Evolutionary conservation across 768 basidiomycete species (phyloP).

Genomic region (Hericium rajendrae): DNA sequence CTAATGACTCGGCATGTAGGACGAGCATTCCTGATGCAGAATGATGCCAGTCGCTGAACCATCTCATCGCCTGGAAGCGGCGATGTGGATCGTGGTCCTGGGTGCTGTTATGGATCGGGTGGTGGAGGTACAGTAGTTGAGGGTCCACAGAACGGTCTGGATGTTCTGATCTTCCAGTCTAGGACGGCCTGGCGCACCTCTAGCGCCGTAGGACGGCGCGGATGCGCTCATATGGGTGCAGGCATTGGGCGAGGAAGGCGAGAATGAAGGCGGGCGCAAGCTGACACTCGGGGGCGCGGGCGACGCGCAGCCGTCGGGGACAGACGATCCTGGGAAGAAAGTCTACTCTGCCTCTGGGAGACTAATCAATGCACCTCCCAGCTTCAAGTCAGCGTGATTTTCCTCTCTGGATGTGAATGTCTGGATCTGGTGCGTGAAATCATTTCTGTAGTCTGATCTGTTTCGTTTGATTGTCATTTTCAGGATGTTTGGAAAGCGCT

Average conservation of each 20-base stretch:
- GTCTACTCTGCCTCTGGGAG: too few relatives aligned
- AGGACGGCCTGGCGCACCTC: conserved; percentile 35
- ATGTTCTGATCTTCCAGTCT: conserved; percentile 77
- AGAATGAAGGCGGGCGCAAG: conserved; percentile 2
- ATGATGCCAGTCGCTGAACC: conserved; percentile 91
- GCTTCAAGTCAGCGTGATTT: conserved; percentile 90
- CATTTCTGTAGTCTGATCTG: not conserved
- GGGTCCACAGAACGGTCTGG: conserved; percentile 51
- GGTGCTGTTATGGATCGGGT: conserved; percentile 41
- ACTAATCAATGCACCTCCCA: conserved; percentile 34
- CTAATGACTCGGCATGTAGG: conserved; percentile 88
- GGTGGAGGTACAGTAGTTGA: too few relatives aligned
- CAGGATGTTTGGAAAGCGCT: conserved; percentile 93
- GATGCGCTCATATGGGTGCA: conserved; percentile 22
- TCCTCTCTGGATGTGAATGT: conserved; percentile 98
- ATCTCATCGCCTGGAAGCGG: conserved; percentile 55
- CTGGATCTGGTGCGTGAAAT: conserved; percentile 75
- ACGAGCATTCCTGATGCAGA: conserved; percentile 83
- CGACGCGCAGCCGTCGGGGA: conserved; percentile 49
- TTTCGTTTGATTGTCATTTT: not conserved
- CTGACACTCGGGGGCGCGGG: too few relatives aligned
- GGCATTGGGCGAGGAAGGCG: conserved; percentile 11
- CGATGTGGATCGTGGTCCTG: conserved; percentile 34
- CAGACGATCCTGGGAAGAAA: conserved; percentile 47
- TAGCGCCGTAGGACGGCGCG: conserved; percentile 20